These are phyloP conservation scores for Trametes elegans DNA, from an alignment of 768 basidiomycete species.

Conservation along the genomic window DNA sequence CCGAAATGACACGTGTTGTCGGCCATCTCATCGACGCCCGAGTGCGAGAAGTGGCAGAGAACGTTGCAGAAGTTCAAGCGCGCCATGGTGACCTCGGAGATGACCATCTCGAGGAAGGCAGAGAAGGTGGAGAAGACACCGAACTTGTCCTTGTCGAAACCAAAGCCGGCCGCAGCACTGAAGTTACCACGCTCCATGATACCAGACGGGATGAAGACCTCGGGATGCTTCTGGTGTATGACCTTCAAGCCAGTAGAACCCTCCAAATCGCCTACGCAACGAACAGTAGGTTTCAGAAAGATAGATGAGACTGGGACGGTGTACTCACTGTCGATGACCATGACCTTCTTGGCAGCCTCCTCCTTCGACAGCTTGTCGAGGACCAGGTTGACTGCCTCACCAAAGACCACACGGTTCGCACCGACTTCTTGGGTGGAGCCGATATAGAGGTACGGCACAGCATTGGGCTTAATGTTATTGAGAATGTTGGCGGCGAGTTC, in stretches of 20 bases:
- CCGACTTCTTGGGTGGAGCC: conserved; percentile 74
- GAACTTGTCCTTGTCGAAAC: conserved; percentile 77
- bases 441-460: conserved; percentile 56
- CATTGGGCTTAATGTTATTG: conserved; percentile 56
- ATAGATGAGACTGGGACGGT: background rate
- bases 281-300: background rate
- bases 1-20: conserved; percentile 66
- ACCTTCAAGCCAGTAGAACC: conserved; percentile 87
- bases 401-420: conserved; percentile 82
- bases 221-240: conserved; percentile 88
- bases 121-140: conserved; percentile 91
- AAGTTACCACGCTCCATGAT: conserved; percentile 43
- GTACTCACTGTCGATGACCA: conserved; percentile 81
- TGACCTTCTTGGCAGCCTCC: conserved; percentile 73
- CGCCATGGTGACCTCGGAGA: conserved; percentile 93
- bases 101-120: conserved; percentile 88
- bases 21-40: conserved; percentile 77
- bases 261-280: conserved; percentile 68
- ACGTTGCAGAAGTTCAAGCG: conserved; percentile 87
- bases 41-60: conserved; percentile 86
- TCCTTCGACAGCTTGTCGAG: conserved; percentile 74
- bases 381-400: conserved; percentile 78
- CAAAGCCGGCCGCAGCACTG: conserved; percentile 57
- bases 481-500: conserved; percentile 52
- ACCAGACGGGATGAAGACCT: conserved; percentile 82